Evolutionary conservation across 306 rosid species (phyloP).

Genomic region (Glycine latifolia): DNA sequence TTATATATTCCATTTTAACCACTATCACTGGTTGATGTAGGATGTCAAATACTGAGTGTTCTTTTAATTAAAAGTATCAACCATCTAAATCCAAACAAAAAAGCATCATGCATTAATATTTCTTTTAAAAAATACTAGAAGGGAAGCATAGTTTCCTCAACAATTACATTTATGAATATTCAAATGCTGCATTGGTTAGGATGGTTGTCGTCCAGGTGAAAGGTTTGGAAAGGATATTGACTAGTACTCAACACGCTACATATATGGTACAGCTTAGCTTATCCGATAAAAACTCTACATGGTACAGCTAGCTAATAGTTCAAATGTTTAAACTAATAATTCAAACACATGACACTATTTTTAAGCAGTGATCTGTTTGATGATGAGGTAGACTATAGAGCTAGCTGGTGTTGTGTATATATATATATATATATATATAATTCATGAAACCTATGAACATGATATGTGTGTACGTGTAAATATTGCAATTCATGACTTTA

Average conservation of each 20-base stretch:
- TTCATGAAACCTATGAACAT: constrained; percentile 18
- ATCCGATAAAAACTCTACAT: background rate
- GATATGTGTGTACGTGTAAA: constrained; percentile 1
- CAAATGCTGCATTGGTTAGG: background rate
- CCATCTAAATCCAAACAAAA: background rate
- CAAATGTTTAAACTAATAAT: constrained; percentile 15
- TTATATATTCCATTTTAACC: no score
- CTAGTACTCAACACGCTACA: background rate
- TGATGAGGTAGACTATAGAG: constrained; percentile 28
- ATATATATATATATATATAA: background rate
- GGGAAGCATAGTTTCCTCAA: background rate
- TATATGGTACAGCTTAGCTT: background rate
- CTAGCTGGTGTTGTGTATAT: background rate
- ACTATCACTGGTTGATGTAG: no score
- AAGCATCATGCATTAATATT: background rate
- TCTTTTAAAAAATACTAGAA: background rate
- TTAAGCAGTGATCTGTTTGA: constrained; percentile 25
- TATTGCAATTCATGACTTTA: background rate
- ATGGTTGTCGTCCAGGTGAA: constrained; percentile 11
- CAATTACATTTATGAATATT: background rate
- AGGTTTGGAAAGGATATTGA: constrained; percentile 29
- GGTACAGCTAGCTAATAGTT: constrained; percentile 27
- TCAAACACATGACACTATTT: constrained; percentile 31
- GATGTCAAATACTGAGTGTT: no score
- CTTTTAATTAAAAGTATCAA: constrained; percentile 3